Percentiles rank a stretch among this genome's conserved stretches.
Conservation (phyloP, 805 yeast genomes). For the Yarrowia sp. region DNA sequence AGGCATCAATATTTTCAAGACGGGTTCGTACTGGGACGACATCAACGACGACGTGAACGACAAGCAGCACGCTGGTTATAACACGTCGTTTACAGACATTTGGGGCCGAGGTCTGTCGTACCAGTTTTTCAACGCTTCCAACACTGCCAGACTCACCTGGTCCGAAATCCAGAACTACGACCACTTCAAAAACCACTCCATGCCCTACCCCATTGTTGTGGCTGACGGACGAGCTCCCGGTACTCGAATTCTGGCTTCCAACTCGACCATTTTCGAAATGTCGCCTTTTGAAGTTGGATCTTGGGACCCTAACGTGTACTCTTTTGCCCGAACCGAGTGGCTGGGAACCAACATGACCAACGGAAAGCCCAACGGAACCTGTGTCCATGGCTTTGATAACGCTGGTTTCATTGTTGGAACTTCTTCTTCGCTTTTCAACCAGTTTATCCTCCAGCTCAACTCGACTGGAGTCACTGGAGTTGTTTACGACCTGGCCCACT, state of each 20-base stretch:
- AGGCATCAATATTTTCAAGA: slow-evolving; percentile 55
- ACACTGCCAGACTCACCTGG: slow-evolving; percentile 62
- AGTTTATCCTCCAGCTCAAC: slow-evolving; percentile 56
- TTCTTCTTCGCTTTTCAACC: slow-evolving; percentile 76
- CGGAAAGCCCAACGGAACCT: slow-evolving; percentile 53
- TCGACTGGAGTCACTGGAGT: slow-evolving; percentile 49
- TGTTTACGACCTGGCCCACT: slow-evolving; percentile 45
- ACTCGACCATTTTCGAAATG: slow-evolving; percentile 57
- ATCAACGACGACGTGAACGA: slow-evolving; percentile 47
- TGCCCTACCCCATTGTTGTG: slow-evolving; percentile 70
- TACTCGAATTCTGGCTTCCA: slow-evolving; percentile 51
- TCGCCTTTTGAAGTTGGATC: slow-evolving; percentile 77
- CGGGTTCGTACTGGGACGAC: slow-evolving; percentile 49
- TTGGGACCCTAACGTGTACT: slow-evolving; percentile 74
- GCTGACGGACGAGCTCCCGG: slow-evolving; percentile 47
- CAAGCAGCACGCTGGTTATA: slow-evolving; percentile 66
- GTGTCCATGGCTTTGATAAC: slow-evolving; percentile 72
- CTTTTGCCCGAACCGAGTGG: slow-evolving; percentile 65
- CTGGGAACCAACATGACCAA: slow-evolving; percentile 62
- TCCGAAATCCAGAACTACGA: slow-evolving; percentile 57
- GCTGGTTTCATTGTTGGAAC: slow-evolving; percentile 81
- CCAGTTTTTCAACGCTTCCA: slow-evolving; percentile 64
- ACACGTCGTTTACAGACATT: slow-evolving; percentile 65
- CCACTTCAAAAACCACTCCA: slow-evolving; percentile 56
- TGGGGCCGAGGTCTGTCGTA: slow-evolving; percentile 79